phyloP scores from a whole-genome alignment of 805 yeast species.

The Suhomyces prunicola region DNA sequence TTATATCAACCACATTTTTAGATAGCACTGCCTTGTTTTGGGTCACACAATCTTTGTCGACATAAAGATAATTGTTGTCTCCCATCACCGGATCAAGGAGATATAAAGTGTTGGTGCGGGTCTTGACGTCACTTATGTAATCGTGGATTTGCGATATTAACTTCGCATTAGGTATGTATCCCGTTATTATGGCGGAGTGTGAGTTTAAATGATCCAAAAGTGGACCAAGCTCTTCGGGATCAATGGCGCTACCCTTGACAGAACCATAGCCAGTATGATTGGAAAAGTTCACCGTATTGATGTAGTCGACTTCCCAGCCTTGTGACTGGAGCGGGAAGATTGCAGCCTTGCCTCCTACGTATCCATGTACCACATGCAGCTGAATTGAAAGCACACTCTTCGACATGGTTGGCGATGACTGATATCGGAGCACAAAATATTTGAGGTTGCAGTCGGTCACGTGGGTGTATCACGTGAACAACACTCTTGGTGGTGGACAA shows the following conservation, averaged over 20 bases:
- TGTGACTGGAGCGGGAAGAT: conserved; percentile 60
- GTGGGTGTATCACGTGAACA: not conserved
- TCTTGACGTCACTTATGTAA: conserved; percentile 36
- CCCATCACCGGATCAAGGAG: conserved; percentile 80
- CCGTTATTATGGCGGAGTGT: conserved; percentile 62
- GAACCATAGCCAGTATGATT: conserved; percentile 72
- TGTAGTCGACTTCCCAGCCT: conserved; percentile 69
- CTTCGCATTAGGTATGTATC: conserved; percentile 61
- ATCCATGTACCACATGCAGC: conserved; percentile 72
- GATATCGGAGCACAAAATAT: not conserved
- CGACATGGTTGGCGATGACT: conserved; percentile 6
- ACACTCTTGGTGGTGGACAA: not conserved
- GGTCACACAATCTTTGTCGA: conserved; percentile 44
- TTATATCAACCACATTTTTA: conserved; percentile 61
- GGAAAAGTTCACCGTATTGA: conserved; percentile 64
- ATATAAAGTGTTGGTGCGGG: conserved; percentile 41
- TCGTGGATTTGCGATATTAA: conserved; percentile 38
- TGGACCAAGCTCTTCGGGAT: conserved; percentile 3
- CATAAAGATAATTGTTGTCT: conserved; percentile 70
- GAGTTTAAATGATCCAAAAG: conserved; percentile 7
- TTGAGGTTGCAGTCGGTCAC: not conserved
- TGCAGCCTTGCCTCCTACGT: conserved; percentile 67
- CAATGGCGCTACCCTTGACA: conserved; percentile 45
- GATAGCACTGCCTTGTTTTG: conserved; percentile 48
- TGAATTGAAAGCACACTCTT: conserved; percentile 50